Evolutionary conservation across 371 early-diverging fungal species (phyloP).

Genomic region (Zychaea mexicana): DNA sequence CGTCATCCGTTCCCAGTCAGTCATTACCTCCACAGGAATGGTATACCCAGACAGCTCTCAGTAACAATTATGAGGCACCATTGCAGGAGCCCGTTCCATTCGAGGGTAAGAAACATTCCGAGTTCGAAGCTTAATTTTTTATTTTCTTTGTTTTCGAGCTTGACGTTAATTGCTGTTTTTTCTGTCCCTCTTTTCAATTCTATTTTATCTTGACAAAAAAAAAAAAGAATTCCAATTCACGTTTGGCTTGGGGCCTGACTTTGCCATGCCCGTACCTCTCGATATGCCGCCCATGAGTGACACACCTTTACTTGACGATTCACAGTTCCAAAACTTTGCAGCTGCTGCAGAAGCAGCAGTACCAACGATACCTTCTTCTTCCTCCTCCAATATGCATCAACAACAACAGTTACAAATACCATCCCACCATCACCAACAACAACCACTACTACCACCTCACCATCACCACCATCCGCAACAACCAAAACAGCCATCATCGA

Average conservation of each 20-base stretch:
- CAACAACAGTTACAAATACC: neutral
- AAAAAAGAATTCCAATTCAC: conserved; percentile 49
- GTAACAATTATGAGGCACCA: conserved; percentile 21
- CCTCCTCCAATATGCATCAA: neutral
- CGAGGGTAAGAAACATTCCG: conserved; percentile 50
- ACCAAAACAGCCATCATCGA: neutral
- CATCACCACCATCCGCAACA: neutral
- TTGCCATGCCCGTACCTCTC: conserved; percentile 48
- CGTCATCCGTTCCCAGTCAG: neutral
- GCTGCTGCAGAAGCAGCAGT: neutral
- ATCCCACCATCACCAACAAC: conserved; percentile 1
- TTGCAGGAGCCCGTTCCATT: conserved; percentile 51
- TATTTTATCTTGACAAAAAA: too few species aligned
- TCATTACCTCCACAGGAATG: neutral
- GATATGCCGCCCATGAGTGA: conserved; percentile 28
- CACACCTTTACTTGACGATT: conserved; percentile 9
- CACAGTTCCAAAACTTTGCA: conserved; percentile 13
- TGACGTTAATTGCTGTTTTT: too few species aligned
- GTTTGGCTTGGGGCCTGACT: conserved; percentile 49
- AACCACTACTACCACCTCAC: neutral
- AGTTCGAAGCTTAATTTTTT: too few species aligned
- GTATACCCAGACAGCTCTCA: neutral
- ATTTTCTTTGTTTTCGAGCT: neutral
- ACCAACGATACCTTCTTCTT: neutral
- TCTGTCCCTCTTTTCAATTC: neutral